phyloP scores from a whole-genome alignment of 2,329 filamentous ascomycete species.

The Scedosporium aurantiacum region DNA sequence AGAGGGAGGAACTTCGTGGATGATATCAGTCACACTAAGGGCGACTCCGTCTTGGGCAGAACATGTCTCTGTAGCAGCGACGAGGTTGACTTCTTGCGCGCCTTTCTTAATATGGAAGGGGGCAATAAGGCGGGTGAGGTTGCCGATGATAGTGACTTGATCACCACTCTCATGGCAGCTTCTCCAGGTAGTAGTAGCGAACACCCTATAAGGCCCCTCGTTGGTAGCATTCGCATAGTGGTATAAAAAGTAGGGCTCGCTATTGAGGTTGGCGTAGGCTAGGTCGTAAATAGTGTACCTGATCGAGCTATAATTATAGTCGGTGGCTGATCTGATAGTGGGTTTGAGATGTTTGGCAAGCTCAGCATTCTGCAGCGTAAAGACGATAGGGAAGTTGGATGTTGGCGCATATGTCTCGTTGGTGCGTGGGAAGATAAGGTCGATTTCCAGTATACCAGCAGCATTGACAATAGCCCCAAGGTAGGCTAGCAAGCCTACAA shows the following conservation, averaged over 20 bases:
- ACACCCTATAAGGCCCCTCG: constrained; percentile 8
- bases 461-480: constrained; percentile 8
- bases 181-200: constrained; percentile 5
- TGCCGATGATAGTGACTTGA: constrained; percentile 4
- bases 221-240: constrained; percentile 2
- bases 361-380: constrained; percentile 16
- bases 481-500: constrained; percentile 7
- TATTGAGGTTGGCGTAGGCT: neutral
- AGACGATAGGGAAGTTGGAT: constrained; percentile 16
- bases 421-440: constrained; percentile 18
- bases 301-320: neutral
- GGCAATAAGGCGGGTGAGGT: constrained; percentile 7
- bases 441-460: constrained; percentile 14
- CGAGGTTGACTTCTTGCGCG: constrained; percentile 41
- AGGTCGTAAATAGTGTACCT: neutral
- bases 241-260: constrained; percentile 10
- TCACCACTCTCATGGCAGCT: constrained; percentile 9
- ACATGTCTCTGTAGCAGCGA: constrained; percentile 30
- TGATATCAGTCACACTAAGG: constrained; percentile 10
- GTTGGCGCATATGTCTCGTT: constrained; percentile 19
- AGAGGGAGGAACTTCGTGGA: constrained; percentile 3
- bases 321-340: neutral
- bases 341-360: constrained; percentile 11
- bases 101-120: constrained; percentile 10
- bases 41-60: constrained; percentile 6